Conservation (phyloP, 768 basidiomycete genomes). For the Austroboletus eburneus region DNA sequence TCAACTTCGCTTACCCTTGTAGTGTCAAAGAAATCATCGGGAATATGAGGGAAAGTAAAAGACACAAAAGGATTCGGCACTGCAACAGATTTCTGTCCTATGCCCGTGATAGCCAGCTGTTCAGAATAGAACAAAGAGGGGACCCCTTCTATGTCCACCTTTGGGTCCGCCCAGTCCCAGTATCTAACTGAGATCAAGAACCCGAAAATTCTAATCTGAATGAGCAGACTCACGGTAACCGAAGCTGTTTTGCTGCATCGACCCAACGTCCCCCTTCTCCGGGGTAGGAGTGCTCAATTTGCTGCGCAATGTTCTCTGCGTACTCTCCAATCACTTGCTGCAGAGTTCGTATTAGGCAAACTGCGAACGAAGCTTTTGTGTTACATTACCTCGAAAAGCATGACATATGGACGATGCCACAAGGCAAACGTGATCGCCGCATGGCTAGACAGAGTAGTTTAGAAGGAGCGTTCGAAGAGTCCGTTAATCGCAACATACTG, state of each 20-base stretch:
- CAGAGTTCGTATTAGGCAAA: not conserved
- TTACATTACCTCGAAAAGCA: slow-evolving; percentile 24
- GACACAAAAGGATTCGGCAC: slow-evolving; percentile 20
- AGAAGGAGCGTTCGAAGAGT: not conserved
- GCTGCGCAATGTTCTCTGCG: slow-evolving; percentile 20
- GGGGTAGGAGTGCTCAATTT: slow-evolving; percentile 21
- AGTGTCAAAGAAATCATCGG: slow-evolving; percentile 17
- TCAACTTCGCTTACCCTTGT: slow-evolving; percentile 3
- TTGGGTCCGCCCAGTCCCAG: slow-evolving; percentile 29
- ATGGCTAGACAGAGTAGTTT: slow-evolving; percentile 10
- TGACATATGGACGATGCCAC: slow-evolving; percentile 27
- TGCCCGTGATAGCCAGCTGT: slow-evolving; percentile 5
- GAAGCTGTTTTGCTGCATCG: slow-evolving; percentile 18
- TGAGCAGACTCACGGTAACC: slow-evolving; percentile 24
- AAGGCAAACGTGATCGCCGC: slow-evolving; percentile 19
- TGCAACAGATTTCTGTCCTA: not conserved
- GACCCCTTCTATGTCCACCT: slow-evolving; percentile 16
- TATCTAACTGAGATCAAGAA: slow-evolving; percentile 13
- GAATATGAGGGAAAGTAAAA: slow-evolving; percentile 15
- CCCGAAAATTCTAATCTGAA: not conserved
- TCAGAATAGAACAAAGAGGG: slow-evolving; percentile 20
- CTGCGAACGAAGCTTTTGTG: too few relatives aligned
- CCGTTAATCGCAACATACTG: slow-evolving; percentile 12
- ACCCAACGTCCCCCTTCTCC: slow-evolving; percentile 19
- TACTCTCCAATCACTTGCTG: slow-evolving; percentile 28